phyloP scores from a whole-genome alignment of 306 rosid species.

The Ochetophila trinervis region DNA sequence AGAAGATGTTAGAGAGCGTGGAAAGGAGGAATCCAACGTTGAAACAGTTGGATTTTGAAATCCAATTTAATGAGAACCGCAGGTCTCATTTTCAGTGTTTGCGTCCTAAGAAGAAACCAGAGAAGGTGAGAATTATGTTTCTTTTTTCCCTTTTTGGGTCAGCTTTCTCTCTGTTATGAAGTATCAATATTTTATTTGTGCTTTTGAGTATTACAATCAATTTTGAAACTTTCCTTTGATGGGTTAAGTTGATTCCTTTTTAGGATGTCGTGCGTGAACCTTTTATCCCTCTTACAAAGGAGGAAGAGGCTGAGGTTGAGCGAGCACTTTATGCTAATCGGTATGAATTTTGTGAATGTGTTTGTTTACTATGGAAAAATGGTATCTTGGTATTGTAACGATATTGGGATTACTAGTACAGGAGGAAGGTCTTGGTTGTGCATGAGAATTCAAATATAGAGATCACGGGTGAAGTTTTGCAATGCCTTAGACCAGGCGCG shows the following conservation, averaged over 20 bases:
- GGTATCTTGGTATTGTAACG: conserved; percentile 22
- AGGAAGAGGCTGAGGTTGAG: conserved; percentile 51
- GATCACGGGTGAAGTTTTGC: conserved; percentile 63
- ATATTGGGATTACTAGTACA: conserved; percentile 29
- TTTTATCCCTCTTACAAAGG: conserved; percentile 56
- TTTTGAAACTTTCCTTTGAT: neutral
- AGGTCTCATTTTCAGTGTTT: conserved; percentile 26
- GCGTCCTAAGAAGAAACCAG: conserved; percentile 48
- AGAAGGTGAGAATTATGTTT: conserved; percentile 44
- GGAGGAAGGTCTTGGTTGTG: conserved; percentile 64
- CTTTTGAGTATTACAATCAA: neutral
- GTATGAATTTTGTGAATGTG: conserved; percentile 43
- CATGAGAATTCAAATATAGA: conserved; percentile 75
- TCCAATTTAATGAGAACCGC: conserved; percentile 49
- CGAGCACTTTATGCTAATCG: conserved; percentile 48
- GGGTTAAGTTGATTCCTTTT: conserved; percentile 14
- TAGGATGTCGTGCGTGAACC: conserved; percentile 61
- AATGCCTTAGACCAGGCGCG: conserved; percentile 66
- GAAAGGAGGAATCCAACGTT: conserved; percentile 28
- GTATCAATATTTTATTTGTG: too few species aligned
- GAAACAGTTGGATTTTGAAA: conserved; percentile 41
- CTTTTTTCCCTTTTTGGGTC: neutral
- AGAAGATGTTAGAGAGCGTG: conserved; percentile 53
- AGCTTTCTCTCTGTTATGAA: neutral
- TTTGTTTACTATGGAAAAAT: neutral